Evolutionary conservation across 2,329 filamentous ascomycete genomes (phyloP).

Genomic region (Alternaria sp.): DNA sequence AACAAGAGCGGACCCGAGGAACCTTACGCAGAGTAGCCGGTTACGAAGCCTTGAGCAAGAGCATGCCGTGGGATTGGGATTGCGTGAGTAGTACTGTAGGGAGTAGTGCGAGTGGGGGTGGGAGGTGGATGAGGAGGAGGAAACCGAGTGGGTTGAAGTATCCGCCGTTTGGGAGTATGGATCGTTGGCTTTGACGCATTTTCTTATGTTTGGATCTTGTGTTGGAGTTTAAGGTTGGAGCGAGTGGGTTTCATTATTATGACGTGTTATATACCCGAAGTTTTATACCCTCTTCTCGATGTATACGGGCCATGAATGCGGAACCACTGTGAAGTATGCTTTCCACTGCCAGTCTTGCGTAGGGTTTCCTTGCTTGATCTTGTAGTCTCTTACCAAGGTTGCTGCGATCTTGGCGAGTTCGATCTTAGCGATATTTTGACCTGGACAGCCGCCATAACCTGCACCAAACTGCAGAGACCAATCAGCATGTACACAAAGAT

Average conservation of each 20-base stretch:
- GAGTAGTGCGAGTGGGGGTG: constrained; percentile 14
- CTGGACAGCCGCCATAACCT: constrained; percentile 48
- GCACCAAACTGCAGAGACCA: constrained; percentile 38
- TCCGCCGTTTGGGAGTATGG: constrained; percentile 37
- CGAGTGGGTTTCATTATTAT: too few relatives aligned
- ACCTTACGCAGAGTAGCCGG: constrained; percentile 37
- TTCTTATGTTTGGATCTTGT: not conserved
- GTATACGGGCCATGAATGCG: constrained; percentile 32
- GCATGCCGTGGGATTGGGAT: constrained; percentile 46
- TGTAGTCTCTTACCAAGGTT: constrained; percentile 43
- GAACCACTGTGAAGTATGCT: constrained; percentile 42
- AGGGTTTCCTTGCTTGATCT: constrained; percentile 38
- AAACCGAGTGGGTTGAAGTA: constrained; percentile 24
- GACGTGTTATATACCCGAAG: too few relatives aligned
- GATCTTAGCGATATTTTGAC: constrained; percentile 46
- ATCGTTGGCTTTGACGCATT: constrained; percentile 3
- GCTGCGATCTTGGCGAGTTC: constrained; percentile 47
- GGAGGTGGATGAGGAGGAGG: constrained; percentile 14
- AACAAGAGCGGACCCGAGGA: constrained; percentile 18
- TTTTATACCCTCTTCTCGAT: not conserved
- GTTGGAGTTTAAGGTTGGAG: not conserved
- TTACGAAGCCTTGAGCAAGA: constrained; percentile 37
- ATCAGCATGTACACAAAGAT: not conserved
- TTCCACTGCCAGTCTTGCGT: constrained; percentile 40
- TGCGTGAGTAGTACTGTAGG: constrained; percentile 39